phyloP scores from a whole-genome alignment of 2,329 filamentous ascomycete genomes.

The Botrytis pseudocinerea region DNA sequence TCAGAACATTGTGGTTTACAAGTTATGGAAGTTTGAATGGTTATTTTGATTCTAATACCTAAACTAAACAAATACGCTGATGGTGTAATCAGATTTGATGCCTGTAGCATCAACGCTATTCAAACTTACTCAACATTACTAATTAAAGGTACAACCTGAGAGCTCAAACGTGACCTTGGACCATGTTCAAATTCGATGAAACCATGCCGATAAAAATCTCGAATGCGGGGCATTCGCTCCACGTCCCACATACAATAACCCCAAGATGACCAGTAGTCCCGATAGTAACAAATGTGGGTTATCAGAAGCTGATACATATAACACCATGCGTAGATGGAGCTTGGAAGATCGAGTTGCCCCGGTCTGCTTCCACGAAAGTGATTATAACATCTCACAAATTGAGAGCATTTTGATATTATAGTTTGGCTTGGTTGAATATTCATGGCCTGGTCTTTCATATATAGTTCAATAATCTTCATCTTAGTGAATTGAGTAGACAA shows the following conservation, averaged over 20 bases:
- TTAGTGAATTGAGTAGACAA: neutral
- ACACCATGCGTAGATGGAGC: neutral
- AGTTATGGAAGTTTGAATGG: neutral
- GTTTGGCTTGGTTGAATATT: neutral
- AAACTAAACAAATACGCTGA: neutral
- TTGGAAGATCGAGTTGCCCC: neutral
- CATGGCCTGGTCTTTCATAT: neutral
- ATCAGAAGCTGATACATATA: accelerated
- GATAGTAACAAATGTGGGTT: neutral
- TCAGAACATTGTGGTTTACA: neutral
- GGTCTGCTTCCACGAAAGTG: neutral
- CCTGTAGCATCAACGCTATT: neutral
- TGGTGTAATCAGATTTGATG: neutral
- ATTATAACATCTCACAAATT: neutral
- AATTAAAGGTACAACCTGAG: neutral
- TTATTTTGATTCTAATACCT: neutral
- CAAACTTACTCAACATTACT: neutral
- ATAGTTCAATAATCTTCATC: neutral
- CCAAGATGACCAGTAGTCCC: neutral
- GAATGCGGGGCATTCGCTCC: neutral
- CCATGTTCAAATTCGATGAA: neutral
- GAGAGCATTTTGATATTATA: neutral
- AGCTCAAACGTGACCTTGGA: neutral
- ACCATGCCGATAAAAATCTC: neutral
- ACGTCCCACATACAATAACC: neutral